phyloP scores from a whole-genome alignment of 2,329 filamentous ascomycete species.

The Ophidiomyces ophidiicola region DNA sequence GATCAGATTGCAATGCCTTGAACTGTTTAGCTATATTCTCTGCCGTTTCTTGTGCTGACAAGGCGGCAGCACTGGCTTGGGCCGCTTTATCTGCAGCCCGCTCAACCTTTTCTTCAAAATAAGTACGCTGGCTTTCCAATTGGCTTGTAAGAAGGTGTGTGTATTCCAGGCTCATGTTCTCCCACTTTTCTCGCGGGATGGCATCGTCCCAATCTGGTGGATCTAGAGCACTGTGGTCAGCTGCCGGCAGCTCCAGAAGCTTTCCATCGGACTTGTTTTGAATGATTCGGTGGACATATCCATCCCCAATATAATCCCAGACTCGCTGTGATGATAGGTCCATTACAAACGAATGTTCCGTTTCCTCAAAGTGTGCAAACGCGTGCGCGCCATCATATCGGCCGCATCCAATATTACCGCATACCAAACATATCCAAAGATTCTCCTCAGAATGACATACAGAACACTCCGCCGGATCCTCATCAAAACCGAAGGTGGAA shows the following conservation, averaged over 20 bases:
- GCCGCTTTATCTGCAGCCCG: constrained; percentile 83
- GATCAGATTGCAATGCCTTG: constrained; percentile 45
- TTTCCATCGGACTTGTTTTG: constrained; percentile 89
- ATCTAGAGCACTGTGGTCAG: constrained; percentile 34
- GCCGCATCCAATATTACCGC: constrained; percentile 83
- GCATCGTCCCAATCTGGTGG: constrained; percentile 35
- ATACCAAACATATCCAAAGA: constrained; percentile 91
- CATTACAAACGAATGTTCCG: constrained; percentile 79
- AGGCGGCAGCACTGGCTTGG: constrained; percentile 49
- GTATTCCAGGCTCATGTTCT: constrained; percentile 83
- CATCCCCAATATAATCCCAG: constrained; percentile 94
- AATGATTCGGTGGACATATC: constrained; percentile 90
- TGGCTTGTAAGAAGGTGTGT: constrained; percentile 87
- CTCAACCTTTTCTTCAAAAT: constrained; percentile 85
- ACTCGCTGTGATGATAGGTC: constrained; percentile 89
- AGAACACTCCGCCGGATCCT: constrained; percentile 48
- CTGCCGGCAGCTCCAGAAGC: constrained; percentile 71
- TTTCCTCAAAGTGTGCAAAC: constrained; percentile 84
- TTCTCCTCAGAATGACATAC: constrained; percentile 70
- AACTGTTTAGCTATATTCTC: constrained; percentile 48
- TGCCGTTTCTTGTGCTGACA: constrained; percentile 47
- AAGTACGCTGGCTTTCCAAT: constrained; percentile 79
- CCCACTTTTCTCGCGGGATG: constrained; percentile 48
- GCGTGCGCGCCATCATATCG: constrained; percentile 89
- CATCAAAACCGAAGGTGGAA: constrained; percentile 47